phyloP scores from a whole-genome alignment of 495 filamentous ascomycete genomes.

The Trypethelium eluteriae region DNA sequence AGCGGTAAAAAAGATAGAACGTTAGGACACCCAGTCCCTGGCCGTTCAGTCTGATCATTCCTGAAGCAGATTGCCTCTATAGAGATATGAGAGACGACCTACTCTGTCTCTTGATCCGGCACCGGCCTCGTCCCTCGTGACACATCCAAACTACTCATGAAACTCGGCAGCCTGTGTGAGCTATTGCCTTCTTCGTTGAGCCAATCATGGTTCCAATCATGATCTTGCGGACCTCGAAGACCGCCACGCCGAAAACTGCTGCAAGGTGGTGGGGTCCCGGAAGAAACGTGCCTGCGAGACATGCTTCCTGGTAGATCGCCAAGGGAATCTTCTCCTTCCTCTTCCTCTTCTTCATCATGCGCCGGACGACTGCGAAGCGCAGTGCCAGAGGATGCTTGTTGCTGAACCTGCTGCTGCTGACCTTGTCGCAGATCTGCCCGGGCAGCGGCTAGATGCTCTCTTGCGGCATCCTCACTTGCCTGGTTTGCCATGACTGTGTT shows the following conservation, averaged over 20 bases:
- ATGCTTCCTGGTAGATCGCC: background rate
- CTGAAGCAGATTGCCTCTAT: background rate
- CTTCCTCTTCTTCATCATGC: background rate
- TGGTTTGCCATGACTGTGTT: background rate
- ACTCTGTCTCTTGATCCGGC: conserved; percentile 6
- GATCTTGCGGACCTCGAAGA: background rate
- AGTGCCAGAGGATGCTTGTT: background rate
- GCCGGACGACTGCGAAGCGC: background rate
- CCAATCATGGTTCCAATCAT: conserved; percentile 9
- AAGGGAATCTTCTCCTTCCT: background rate
- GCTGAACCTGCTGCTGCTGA: background rate
- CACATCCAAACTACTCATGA: background rate
- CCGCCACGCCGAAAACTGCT: background rate
- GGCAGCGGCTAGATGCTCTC: conserved; percentile 1
- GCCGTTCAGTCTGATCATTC: background rate
- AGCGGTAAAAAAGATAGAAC: background rate
- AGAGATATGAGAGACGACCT: background rate
- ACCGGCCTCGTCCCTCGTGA: conserved; percentile 1
- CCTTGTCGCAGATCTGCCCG: background rate
- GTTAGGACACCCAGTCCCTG: too few species aligned
- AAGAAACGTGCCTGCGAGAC: background rate
- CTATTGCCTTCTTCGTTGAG: background rate
- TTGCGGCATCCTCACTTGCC: background rate
- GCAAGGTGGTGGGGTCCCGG: background rate
- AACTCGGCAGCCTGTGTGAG: background rate